Evolutionary conservation across 306 rosid genomes (phyloP), one percentile per base, ranked within the genome.

Genomic region (Cucurbita maxima): DNA sequence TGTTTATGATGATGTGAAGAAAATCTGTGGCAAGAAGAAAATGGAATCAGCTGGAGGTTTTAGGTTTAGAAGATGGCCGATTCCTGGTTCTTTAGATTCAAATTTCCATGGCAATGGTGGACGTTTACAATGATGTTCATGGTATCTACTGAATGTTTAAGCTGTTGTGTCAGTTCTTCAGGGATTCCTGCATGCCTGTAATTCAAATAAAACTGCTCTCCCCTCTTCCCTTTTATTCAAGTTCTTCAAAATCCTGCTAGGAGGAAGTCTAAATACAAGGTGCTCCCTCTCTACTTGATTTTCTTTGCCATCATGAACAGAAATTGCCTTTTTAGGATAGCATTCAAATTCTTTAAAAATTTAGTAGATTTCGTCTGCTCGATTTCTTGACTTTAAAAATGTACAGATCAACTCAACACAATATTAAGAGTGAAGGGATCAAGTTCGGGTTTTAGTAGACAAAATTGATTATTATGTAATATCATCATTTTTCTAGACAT

Each of bases 1-100:
- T 75, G 85, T 88, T 9, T 79, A 86, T 53, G 99, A 94, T 78
- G n/a, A 74, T 78, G 87, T 81, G 36, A 76, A 59, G 37, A 34
- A 75, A 56, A 71, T 55, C 3, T 95, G 99, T 84, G 53, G 25
- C 61, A 74, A 64, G 64, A 74, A 64, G 60, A 78, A 66, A 76
- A 54, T 30, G 6, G 71, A 44, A 22, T 55, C 82, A 63, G 34
- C 16, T 45, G 15, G 6, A 30, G 79, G 75, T 79, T 25, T 71
- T 76, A 59, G 83, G 10, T 66, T 79, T 72, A 3, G 77, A 59
- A 80, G 50, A 58, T 45, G 76, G 72, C 80, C 84, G 14, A 4
- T 54, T 66, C 71, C 71, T 71, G 74, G 66, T 76, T 84, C 70
- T 77, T 71, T 74, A 45, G 81, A 58, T 30, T 37, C 68, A 13